Evolutionary conservation across 495 filamentous ascomycete species (phyloP).

Genomic region (Penicillium daleae): DNA sequence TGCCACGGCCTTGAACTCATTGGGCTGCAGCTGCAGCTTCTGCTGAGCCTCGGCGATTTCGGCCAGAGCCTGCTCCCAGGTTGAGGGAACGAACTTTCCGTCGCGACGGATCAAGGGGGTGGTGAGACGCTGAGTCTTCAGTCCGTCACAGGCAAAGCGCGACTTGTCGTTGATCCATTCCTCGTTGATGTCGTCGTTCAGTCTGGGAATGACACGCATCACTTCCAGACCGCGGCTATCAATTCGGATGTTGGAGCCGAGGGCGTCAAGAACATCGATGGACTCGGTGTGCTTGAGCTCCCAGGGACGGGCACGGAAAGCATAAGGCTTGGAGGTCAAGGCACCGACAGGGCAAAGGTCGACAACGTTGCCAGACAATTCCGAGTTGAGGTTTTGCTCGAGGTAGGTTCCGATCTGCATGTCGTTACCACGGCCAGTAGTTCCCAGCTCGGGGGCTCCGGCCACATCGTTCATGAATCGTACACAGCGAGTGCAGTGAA

Average conservation of each 20-base stretch:
- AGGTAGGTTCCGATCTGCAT: conserved; percentile 98
- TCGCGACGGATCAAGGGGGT: conserved; percentile 87
- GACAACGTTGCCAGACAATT: conserved; percentile 96
- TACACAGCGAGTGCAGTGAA: conserved; percentile 97
- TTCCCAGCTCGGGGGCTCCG: conserved; percentile 92
- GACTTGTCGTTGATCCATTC: conserved; percentile 99
- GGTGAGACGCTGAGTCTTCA: conserved; percentile 92
- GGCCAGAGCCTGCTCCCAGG: conserved; percentile 91
- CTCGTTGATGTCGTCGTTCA: conserved; percentile 98
- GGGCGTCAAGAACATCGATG: conserved; percentile 87
- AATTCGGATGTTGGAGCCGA: conserved; percentile 92
- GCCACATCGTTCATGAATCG: conserved; percentile 98
- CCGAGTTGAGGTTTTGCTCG: conserved; percentile 86
- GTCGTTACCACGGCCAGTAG: conserved; percentile 91
- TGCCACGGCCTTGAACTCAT: conserved; percentile 95
- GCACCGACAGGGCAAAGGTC: conserved; percentile 98
- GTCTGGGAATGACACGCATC: conserved; percentile 87
- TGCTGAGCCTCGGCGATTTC: conserved; percentile 80
- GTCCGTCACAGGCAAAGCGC: conserved; percentile 94
- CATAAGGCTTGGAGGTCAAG: conserved; percentile 94
- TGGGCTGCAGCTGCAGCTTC: conserved; percentile 73
- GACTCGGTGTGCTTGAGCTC: conserved; percentile 93
- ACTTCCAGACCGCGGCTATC: conserved; percentile 94
- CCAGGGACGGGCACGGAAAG: conserved; percentile 96
- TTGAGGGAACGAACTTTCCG: conserved; percentile 83